phyloP scores from a whole-genome alignment of 2,329 filamentous ascomycete species.

The Coleophoma eucalyptorum region DNA sequence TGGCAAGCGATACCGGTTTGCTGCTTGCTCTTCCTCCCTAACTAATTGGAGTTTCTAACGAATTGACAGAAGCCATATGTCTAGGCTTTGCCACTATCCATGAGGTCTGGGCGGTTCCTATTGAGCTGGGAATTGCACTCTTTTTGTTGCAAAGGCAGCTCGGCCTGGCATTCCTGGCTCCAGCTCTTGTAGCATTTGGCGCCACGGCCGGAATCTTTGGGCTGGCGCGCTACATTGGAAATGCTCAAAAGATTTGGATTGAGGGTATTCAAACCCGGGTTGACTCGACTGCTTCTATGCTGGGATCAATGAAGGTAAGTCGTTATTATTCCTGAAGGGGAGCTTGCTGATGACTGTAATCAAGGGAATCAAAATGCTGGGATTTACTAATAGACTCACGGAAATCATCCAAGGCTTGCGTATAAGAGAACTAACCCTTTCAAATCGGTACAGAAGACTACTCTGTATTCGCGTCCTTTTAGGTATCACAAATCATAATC shows the following conservation, averaged over 20 bases:
- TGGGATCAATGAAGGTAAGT: conserved; percentile 25
- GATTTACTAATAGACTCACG: conserved; percentile 29
- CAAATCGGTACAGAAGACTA: conserved; percentile 31
- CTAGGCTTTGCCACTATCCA: conserved; percentile 24
- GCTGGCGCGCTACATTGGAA: conserved; percentile 18
- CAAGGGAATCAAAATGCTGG: conserved; percentile 27
- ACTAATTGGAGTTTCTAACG: no score
- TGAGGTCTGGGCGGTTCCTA: conserved; percentile 26
- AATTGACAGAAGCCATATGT: conserved; percentile 15
- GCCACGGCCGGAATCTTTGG: conserved; percentile 21
- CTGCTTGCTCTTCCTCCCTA: neutral
- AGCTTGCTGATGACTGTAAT: no score
- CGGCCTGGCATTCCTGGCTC: conserved; percentile 20
- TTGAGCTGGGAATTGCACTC: conserved; percentile 22
- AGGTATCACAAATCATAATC: conserved; percentile 10
- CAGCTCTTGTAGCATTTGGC: conserved; percentile 15
- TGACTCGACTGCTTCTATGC: conserved; percentile 22
- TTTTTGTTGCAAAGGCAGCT: conserved; percentile 24
- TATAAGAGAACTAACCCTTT: conserved; percentile 33
- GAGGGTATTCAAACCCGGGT: conserved; percentile 25
- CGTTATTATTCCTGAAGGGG: no score
- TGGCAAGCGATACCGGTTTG: conserved; percentile 25
- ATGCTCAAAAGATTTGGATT: conserved; percentile 25
- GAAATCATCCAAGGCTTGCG: conserved; percentile 31
- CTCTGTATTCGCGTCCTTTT: conserved; percentile 19